Evolutionary conservation across 352 stramenopile species (phyloP).

Genomic region (Phytophthora ohioensis): DNA sequence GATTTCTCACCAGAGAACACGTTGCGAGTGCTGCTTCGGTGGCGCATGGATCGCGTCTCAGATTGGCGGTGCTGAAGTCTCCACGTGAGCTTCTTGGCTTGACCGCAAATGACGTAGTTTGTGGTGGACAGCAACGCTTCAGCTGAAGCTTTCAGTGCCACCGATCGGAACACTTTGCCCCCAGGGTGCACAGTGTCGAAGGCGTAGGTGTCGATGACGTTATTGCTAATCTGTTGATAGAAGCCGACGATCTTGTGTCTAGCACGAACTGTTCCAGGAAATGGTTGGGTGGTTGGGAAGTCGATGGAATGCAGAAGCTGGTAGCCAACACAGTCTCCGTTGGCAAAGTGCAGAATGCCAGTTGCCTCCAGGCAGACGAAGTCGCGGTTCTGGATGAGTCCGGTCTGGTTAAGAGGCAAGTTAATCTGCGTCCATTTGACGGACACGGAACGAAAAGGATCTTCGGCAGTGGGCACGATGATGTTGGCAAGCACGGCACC

Average conservation of each 20-base stretch:
- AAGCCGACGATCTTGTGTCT: conserved; percentile 54
- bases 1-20: conserved; percentile 5
- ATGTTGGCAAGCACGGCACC: conserved; percentile 50
- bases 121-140: conserved; percentile 43
- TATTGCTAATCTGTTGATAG: conserved; percentile 41
- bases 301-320: conserved; percentile 64
- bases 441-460: conserved; percentile 54
- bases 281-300: conserved; percentile 37
- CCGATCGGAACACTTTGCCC: conserved; percentile 32
- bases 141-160: conserved; percentile 33
- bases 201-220: conserved; percentile 54
- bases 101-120: conserved; percentile 50
- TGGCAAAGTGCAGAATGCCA: conserved; percentile 48
- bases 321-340: conserved; percentile 59
- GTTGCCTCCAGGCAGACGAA: conserved; percentile 64
- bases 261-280: conserved; percentile 42
- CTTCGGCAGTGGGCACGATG: conserved; percentile 31
- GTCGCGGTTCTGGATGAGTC: conserved; percentile 63
- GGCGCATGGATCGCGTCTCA: conserved; percentile 19
- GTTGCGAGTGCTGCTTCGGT: conserved; percentile 15
- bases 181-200: conserved; percentile 38
- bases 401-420: conserved; percentile 36
- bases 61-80: conserved; percentile 38
- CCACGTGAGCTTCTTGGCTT: conserved; percentile 51
- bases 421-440: conserved; percentile 60